Evolutionary conservation across 306 rosid species (phyloP), one percentile per base, ranked within the genome.

Genomic region (Quercus wislizeni): DNA sequence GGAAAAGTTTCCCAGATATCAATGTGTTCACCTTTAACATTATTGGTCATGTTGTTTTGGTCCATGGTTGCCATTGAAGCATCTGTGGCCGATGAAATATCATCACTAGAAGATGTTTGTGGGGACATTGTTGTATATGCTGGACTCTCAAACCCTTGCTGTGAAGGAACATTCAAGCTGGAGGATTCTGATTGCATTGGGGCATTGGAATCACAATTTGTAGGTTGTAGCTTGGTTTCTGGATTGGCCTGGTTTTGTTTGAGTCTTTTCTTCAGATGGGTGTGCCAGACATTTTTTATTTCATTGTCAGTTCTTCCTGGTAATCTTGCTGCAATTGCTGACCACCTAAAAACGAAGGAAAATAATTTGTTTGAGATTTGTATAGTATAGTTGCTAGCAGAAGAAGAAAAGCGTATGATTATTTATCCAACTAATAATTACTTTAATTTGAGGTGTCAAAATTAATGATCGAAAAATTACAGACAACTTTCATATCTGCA

Each of bases 301-400:
- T 92, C 99, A 10, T 95, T 96, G 76, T 96, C 99, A 0, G 98
- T 93, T 82, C 99, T 83, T 17, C 99, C 99, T 3, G 98, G 96
- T 74, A 96, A 85, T 62, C 84, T 85, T 9, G 97, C 96, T 27
- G 99, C 99, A 38, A 96, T 96, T 67, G 97, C 93, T 33, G 99
- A 93, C 99, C 99, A 96, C 79, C 99, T 96, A 84, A 65, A 84
- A 83, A 75, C 15, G 21, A 69, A 58, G 62, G 56, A 27, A 71
- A 43, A 54, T 56, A 4, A n/a, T 31, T 33, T 58, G 18, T 21
- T 38, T 38, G 21, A 2, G 46, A 2, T 58, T 9, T 38, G 64
- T 20, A 58, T 3, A 19, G 46, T 38, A 38, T 38, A 21, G 64
- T 20, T 9, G 63, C 63, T n/a, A 20, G 27, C 30, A 3, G 27